Conservation (phyloP, 2,329 filamentous ascomycete species). For the Akanthomyces lecanii region DNA sequence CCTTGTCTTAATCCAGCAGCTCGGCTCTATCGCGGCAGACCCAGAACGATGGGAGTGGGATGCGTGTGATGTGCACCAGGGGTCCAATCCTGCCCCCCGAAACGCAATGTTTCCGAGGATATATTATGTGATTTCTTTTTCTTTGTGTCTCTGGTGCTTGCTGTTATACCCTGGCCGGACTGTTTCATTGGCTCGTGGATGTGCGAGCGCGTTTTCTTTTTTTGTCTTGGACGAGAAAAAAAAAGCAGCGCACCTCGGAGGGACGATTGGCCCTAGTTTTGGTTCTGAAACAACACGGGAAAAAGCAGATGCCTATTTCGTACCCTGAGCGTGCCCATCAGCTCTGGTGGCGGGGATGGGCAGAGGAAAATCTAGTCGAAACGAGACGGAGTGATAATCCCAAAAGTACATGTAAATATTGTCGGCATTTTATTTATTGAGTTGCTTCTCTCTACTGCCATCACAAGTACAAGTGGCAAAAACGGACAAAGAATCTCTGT, state of each 20-base stretch:
- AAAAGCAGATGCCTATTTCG: slow-evolving; percentile 14
- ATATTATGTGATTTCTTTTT: too few species aligned
- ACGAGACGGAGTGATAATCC: not conserved
- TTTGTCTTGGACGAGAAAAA: too few species aligned
- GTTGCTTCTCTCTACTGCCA: too few species aligned
- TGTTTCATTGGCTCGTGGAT: too few species aligned
- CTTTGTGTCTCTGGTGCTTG: too few species aligned
- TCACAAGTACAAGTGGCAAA: too few species aligned
- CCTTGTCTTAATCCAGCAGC: not conserved
- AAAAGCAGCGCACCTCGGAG: not conserved
- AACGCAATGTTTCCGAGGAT: not conserved
- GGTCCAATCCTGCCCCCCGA: not conserved
- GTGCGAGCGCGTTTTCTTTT: too few species aligned
- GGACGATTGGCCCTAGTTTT: not conserved
- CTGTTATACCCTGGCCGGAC: too few species aligned
- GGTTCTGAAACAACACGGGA: not conserved
- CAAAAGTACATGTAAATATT: too few species aligned
- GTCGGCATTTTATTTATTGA: too few species aligned
- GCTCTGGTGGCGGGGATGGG: not conserved
- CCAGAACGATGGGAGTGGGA: not conserved
- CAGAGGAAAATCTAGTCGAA: not conserved
- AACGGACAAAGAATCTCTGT: too few species aligned
- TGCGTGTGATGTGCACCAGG: not conserved
- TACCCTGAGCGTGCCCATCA: slow-evolving; percentile 6
- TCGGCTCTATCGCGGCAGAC: slow-evolving; percentile 6